phyloP scores from a whole-genome alignment of 805 yeast genomes.

The Wickerhamomyces queroliae region DNA sequence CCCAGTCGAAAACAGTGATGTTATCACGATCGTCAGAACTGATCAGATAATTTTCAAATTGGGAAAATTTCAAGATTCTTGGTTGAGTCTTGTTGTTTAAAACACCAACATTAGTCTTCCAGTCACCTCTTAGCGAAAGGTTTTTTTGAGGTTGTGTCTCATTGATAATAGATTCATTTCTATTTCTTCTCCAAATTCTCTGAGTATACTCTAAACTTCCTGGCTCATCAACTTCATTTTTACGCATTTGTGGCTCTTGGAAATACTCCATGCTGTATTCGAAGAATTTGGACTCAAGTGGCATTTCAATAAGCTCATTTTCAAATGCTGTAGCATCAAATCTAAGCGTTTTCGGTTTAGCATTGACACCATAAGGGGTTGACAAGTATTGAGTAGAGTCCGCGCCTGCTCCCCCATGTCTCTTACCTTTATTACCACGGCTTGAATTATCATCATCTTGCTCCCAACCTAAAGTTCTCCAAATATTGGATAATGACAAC shows the following conservation, averaged over 20 bases:
- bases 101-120: constrained; percentile 60
- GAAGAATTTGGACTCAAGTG: constrained; percentile 57
- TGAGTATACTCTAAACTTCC: constrained; percentile 83
- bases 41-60: constrained; percentile 80
- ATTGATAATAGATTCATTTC: constrained; percentile 82
- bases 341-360: constrained; percentile 53
- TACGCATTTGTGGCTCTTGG: constrained; percentile 93
- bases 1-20: constrained; percentile 88
- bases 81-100: constrained; percentile 79
- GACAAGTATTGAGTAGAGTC: constrained; percentile 5
- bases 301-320: constrained; percentile 31
- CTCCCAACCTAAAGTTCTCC: constrained; percentile 22
- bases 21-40: constrained; percentile 81
- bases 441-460: constrained; percentile 17
- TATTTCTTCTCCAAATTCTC: constrained; percentile 81
- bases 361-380: constrained; percentile 35
- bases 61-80: constrained; percentile 72
- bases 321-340: constrained; percentile 26
- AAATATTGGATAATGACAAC: constrained; percentile 23
- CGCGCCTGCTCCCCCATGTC: not conserved
- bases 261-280: constrained; percentile 83
- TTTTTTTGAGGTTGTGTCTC: constrained; percentile 90
- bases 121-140: constrained; percentile 74
- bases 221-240: constrained; percentile 80
- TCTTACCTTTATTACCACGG: constrained; percentile 6